A percentile compares a stretch with the other conserved stretches of the same genome.
phyloP scores from a whole-genome alignment of 2,329 filamentous ascomycete species.

The Penicillium verrucosum region DNA sequence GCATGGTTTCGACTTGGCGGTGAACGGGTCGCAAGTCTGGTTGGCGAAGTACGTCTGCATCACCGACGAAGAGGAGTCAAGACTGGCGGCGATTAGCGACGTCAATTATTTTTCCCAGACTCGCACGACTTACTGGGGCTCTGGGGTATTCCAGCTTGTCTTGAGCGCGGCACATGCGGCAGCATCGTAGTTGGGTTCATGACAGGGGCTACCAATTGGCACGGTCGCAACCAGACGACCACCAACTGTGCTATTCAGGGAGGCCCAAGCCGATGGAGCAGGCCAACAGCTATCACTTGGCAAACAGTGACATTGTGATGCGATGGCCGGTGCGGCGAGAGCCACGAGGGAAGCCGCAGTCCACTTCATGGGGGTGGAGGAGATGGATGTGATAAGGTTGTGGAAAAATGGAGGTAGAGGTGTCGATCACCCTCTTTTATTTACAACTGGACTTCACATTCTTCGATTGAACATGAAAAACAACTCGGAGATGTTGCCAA shows the following conservation, averaged over 20 bases:
- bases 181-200: constrained; percentile 28
- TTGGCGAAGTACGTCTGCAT: constrained; percentile 35
- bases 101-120: background rate
- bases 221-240: constrained; percentile 40
- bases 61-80: constrained; percentile 30
- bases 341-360: constrained; percentile 12
- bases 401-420: constrained; percentile 1
- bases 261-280: constrained; percentile 29
- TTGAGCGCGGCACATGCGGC: constrained; percentile 20
- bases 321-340: constrained; percentile 12
- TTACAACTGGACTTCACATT: background rate
- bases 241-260: constrained; percentile 37
- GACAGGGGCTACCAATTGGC: constrained; percentile 39
- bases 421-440: constrained; percentile 9
- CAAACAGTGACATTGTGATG: constrained; percentile 24
- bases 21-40: constrained; percentile 33
- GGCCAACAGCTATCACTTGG: constrained; percentile 42
- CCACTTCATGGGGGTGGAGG: constrained; percentile 27
- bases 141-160: constrained; percentile 27
- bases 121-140: constrained; percentile 24
- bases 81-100: constrained; percentile 9
- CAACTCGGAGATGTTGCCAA: constrained; percentile 25
- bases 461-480: background rate
- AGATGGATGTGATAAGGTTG: background rate
- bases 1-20: constrained; percentile 22